phyloP scores from a whole-genome alignment of 495 filamentous ascomycete genomes.

The Neurospora sp. region DNA sequence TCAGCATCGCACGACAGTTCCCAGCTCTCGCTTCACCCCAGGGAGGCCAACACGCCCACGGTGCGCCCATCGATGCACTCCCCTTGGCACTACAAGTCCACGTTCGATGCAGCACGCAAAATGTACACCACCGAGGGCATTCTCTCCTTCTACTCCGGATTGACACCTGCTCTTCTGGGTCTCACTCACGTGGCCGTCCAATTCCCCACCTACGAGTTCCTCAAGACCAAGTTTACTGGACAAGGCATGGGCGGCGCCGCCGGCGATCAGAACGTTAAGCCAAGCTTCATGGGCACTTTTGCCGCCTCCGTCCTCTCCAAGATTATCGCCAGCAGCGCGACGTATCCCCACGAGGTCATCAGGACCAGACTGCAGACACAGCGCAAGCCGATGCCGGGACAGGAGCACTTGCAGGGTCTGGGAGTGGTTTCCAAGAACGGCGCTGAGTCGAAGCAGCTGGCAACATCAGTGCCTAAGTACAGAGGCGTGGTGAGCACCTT shows the following conservation, averaged over 20 bases:
- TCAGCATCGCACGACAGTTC: conserved; percentile 29
- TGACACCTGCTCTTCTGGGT: conserved; percentile 84
- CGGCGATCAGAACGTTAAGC: conserved; percentile 23
- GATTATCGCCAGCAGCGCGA: conserved; percentile 85
- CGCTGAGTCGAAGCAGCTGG: not conserved
- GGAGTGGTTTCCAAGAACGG: conserved; percentile 21
- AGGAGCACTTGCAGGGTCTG: conserved; percentile 56
- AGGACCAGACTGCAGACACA: conserved; percentile 86
- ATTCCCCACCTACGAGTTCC: conserved; percentile 90
- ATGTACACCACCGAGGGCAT: conserved; percentile 91
- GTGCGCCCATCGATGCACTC: conserved; percentile 40
- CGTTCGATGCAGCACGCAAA: conserved; percentile 81
- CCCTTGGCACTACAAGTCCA: conserved; percentile 84
- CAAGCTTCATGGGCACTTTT: conserved; percentile 58
- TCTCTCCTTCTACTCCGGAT: conserved; percentile 87
- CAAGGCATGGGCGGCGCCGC: conserved; percentile 62
- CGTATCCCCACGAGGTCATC: conserved; percentile 95
- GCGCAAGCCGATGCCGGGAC: conserved; percentile 48
- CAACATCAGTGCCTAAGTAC: conserved; percentile 50
- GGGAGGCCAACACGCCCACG: conserved; percentile 36
- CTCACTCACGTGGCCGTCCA: conserved; percentile 95
- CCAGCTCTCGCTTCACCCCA: conserved; percentile 31
- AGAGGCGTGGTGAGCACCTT: conserved; percentile 72
- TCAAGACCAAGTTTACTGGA: conserved; percentile 86
- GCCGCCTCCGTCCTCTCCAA: conserved; percentile 91